Base-by-base conservation (phyloP, 805 yeast species). In the Jamesozyma spencerorum region DNA sequence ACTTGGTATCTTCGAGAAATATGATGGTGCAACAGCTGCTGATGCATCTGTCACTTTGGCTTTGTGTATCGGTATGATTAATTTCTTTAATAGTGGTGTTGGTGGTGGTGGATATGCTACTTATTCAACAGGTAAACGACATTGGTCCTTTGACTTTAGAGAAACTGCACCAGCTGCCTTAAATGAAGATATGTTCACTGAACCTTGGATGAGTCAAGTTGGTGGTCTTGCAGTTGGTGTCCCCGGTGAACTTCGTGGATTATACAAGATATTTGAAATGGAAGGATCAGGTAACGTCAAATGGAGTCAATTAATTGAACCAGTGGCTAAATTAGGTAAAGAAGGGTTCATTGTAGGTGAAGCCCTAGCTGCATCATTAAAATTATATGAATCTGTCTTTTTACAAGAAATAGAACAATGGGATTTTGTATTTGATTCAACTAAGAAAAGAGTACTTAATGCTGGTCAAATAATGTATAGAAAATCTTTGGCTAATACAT, bases 21-120 rank as follows among this genome's bases (percentile, higher is more conserved):
- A 42, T 28, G 61, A 61, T 14, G 58, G 54, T 6, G 94, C 96
- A 0, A 80, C 77, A 51, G 96, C 97, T 2, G 96, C 95, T 0
- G 98, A 90, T 58, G 95, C 96, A 0, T 85, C 95, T 0, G 81
- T 90, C 2, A 81, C 95, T 0, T 83, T 85, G 11, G 85, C 94
- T 0, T 67, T 90, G 22, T 90, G 98, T 55, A 77, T 90, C 26
- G 97, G 97, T 2, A 71, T 84, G 40, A 63, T 85, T 18, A 84
- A 85, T 55, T 79, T 86, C 47, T 85, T 81, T 64, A 80, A 81
- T 43, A 80, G 94, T 1, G 95, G 97, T 0, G 79, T 90, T 33
- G 96, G 97, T 6, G 97, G 97, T 4, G 97, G 98, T 8, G 85
- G 83, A 0, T 86, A 75, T 51, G 81, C 83, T 34, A 72, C 78